Evolutionary conservation across 2,329 filamentous ascomycete species (phyloP).

Genomic region (Hypomyces rosellus): DNA sequence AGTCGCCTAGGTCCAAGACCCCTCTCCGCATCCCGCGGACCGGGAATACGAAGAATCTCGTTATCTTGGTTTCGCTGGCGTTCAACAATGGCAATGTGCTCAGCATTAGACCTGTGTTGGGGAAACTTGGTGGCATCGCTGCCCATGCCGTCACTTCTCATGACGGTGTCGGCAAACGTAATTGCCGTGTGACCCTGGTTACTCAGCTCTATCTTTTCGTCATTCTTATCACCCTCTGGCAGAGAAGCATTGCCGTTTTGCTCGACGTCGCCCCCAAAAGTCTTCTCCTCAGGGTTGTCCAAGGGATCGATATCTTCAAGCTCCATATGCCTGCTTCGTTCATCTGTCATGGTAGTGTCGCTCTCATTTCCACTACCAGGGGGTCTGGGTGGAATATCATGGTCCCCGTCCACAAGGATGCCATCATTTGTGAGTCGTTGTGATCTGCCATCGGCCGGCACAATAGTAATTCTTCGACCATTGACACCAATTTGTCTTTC

Average conservation of each 20-base stretch:
- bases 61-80: slow-evolving; percentile 73
- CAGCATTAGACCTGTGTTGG: slow-evolving; percentile 55
- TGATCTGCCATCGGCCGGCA: slow-evolving; percentile 50
- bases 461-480: slow-evolving; percentile 58
- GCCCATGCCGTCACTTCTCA: slow-evolving; percentile 49
- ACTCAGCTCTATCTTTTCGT: neutral
- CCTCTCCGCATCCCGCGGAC: slow-evolving; percentile 81
- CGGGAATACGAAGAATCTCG: slow-evolving; percentile 78
- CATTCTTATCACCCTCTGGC: neutral
- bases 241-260: neutral
- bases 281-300: slow-evolving; percentile 4
- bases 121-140: slow-evolving; percentile 41
- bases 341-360: slow-evolving; percentile 25
- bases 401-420: slow-evolving; percentile 40
- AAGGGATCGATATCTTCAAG: slow-evolving; percentile 2
- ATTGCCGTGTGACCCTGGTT: slow-evolving; percentile 37
- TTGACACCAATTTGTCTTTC: slow-evolving; percentile 65
- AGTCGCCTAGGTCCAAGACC: slow-evolving; percentile 63
- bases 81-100: slow-evolving; percentile 84
- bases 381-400: slow-evolving; percentile 24
- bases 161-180: slow-evolving; percentile 63
- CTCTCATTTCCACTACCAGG: slow-evolving; percentile 31
- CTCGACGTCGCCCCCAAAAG: neutral
- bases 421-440: slow-evolving; percentile 57
- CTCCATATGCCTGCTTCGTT: slow-evolving; percentile 16